Evolutionary conservation across 768 basidiomycete species (phyloP).

Genomic region (Chlorophyllum brunneum): DNA sequence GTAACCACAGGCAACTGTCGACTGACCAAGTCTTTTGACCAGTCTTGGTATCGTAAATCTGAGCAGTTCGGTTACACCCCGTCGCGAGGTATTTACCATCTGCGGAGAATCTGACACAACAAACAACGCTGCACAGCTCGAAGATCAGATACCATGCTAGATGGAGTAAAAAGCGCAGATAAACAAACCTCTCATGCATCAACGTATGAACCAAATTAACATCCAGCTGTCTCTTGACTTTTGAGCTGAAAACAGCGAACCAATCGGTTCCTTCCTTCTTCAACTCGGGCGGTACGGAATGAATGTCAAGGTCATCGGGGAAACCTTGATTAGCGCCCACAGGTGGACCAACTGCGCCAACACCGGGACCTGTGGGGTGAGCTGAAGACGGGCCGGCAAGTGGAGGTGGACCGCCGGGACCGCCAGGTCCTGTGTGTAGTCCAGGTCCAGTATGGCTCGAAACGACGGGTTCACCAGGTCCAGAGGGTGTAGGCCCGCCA

Average conservation of each 20-base stretch:
- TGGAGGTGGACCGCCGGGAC: conserved; percentile 6
- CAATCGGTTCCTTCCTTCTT: conserved; percentile 77
- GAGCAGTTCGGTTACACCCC: conserved; percentile 90
- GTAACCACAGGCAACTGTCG: conserved; percentile 2
- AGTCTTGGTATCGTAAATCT: conserved; percentile 92
- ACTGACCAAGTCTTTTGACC: conserved; percentile 81
- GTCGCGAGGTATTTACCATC: conserved; percentile 92
- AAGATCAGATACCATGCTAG: neutral
- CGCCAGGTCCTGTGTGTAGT: conserved; percentile 9
- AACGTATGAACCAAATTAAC: conserved; percentile 77
- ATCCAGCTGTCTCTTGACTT: conserved; percentile 66
- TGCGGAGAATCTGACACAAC: conserved; percentile 92
- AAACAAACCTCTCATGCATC: conserved; percentile 71
- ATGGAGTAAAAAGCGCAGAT: too few species aligned
- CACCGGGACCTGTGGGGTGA: conserved; percentile 10
- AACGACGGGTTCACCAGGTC: neutral
- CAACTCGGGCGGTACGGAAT: conserved; percentile 44
- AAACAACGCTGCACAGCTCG: conserved; percentile 45
- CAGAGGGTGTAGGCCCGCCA: conserved; percentile 7
- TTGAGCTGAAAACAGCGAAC: conserved; percentile 83
- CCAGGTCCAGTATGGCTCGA: conserved; percentile 8
- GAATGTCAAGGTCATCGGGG: conserved; percentile 40
- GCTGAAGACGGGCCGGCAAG: conserved; percentile 11
- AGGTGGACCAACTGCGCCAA: neutral
- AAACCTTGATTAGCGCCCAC: conserved; percentile 20